Conservation (phyloP, 2,329 filamentous ascomycete species). For the Colletotrichum graminicola region DNA sequence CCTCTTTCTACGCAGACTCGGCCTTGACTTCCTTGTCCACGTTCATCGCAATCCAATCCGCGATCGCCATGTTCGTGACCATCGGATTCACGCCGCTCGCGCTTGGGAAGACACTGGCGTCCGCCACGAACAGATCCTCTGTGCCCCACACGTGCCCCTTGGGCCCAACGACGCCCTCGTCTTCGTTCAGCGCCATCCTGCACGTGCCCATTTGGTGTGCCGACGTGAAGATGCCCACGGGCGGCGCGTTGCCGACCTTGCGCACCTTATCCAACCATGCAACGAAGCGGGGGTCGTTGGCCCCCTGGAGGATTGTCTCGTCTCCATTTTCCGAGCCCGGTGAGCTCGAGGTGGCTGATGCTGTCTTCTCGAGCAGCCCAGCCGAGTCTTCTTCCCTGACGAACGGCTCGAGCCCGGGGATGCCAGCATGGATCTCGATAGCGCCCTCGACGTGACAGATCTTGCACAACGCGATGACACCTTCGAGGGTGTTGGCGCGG, state of each 20-base stretch:
- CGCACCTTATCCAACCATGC: slow-evolving; percentile 69
- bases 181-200: slow-evolving; percentile 71
- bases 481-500: slow-evolving; percentile 77
- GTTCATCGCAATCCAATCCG: slow-evolving; percentile 73
- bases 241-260: slow-evolving; percentile 62
- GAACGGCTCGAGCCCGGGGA: slow-evolving; percentile 75
- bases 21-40: slow-evolving; percentile 61
- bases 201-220: slow-evolving; percentile 87
- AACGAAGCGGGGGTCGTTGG: slow-evolving; percentile 71
- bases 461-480: slow-evolving; percentile 77
- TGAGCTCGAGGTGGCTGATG: slow-evolving; percentile 10
- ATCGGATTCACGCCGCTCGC: slow-evolving; percentile 87
- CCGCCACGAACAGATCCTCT: slow-evolving; percentile 75
- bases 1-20: not conserved
- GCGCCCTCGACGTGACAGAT: slow-evolving; percentile 85
- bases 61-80: slow-evolving; percentile 80
- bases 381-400: slow-evolving; percentile 49
- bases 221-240: slow-evolving; percentile 69
- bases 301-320: slow-evolving; percentile 44
- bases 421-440: slow-evolving; percentile 78
- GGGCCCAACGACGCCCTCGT: slow-evolving; percentile 69
- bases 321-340: slow-evolving; percentile 5
- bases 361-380: slow-evolving; percentile 40
- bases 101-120: slow-evolving; percentile 81
- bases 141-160: slow-evolving; percentile 74